Evolutionary conservation across 78 protist species (phyloP).

Genomic region (Guillardia theta): DNA sequence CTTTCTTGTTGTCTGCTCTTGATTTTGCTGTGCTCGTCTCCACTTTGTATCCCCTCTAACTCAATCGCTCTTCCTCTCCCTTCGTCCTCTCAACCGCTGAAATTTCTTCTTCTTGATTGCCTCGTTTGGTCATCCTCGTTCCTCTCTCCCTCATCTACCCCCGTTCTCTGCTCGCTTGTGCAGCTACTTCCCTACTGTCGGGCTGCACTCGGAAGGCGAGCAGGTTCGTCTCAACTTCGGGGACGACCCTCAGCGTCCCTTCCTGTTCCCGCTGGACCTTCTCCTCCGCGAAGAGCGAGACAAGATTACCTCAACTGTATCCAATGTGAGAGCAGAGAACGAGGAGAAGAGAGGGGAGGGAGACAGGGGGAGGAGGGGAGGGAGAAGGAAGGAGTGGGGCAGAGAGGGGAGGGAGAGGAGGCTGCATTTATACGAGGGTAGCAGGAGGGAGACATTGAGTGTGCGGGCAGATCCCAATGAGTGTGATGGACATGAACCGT

Average conservation of each 20-base stretch:
- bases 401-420: not conserved
- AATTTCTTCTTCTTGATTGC: no score
- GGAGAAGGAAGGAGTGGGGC: not conserved
- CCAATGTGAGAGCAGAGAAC: not conserved
- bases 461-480: no score
- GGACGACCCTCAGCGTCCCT: not conserved
- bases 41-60: no score
- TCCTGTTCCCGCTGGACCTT: not conserved
- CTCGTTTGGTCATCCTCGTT: no score
- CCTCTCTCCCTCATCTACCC: no score
- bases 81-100: no score
- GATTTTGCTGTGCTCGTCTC: no score
- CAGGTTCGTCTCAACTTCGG: not conserved
- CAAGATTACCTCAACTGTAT: not conserved
- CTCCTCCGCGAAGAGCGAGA: not conserved
- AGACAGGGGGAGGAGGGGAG: not conserved
- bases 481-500: not conserved
- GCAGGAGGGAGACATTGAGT: no score
- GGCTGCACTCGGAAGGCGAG: slow-evolving; percentile 14
- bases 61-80: no score
- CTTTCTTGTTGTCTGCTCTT: no score
- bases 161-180: no score
- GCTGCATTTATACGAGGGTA: not conserved
- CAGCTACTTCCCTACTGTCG: slow-evolving; percentile 6
- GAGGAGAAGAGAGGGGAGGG: not conserved